Evolutionary conservation across 192 early-diverging fungal species (phyloP).

Genomic region (Backusella circina): DNA sequence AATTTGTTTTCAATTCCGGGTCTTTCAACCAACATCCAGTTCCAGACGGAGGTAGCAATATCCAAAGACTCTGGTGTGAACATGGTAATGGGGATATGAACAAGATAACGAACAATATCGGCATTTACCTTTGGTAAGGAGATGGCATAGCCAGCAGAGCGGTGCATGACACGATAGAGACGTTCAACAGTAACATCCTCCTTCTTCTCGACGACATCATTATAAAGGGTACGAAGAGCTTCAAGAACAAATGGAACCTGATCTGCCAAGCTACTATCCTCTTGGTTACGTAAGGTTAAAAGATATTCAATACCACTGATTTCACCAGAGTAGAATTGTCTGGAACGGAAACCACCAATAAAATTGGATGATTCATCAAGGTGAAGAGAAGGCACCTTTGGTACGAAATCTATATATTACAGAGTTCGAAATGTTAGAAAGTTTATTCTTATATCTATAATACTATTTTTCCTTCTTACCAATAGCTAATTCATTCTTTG

Average conservation of each 20-base stretch:
- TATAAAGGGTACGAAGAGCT: conserved; percentile 27
- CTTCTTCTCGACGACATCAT: conserved; percentile 39
- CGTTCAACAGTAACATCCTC: conserved; percentile 39
- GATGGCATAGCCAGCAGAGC: conserved; percentile 51
- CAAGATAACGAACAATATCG: conserved; percentile 77
- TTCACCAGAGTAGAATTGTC: conserved; percentile 51
- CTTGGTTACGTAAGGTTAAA: neutral
- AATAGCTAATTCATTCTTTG: conserved; percentile 28
- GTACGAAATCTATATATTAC: conserved; percentile 27
- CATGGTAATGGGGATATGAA: conserved; percentile 80
- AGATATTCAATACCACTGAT: conserved; percentile 38
- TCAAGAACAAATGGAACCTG: conserved; percentile 36
- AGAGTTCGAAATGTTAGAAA: neutral
- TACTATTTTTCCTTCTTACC: conserved; percentile 33
- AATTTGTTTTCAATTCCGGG: conserved; percentile 70
- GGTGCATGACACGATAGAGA: conserved; percentile 47
- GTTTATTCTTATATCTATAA: conserved; percentile 22
- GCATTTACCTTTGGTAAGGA: conserved; percentile 50
- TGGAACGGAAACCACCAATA: conserved; percentile 47
- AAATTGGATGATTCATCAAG: conserved; percentile 54
- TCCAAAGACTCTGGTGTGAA: conserved; percentile 81
- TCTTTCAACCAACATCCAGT: conserved; percentile 77
- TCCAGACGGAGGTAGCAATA: conserved; percentile 86
- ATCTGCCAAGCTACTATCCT: conserved; percentile 20
- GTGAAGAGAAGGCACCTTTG: conserved; percentile 34